These are phyloP conservation scores for Trichodelitschia bisporula DNA, from an alignment of 495 filamentous ascomycete genomes.

Conservation along the genomic window DNA sequence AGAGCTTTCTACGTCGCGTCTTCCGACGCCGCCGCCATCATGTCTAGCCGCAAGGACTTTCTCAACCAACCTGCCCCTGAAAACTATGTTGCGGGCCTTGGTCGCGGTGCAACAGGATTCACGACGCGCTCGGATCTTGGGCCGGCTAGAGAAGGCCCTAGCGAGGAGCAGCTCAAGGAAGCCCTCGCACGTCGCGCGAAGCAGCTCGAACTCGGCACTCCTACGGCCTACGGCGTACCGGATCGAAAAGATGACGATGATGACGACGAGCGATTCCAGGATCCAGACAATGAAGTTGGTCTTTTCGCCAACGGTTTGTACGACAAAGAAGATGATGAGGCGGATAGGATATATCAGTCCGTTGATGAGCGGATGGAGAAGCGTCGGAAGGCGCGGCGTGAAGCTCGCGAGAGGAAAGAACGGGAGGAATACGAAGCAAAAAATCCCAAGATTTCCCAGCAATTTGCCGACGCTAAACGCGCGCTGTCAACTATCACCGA, in stretches of 20 bases:
- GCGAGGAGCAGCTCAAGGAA: slow-evolving; percentile 95
- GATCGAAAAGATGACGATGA: slow-evolving; percentile 40
- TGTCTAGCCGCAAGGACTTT: slow-evolving; percentile 65
- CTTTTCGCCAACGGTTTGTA: slow-evolving; percentile 84
- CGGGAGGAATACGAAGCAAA: slow-evolving; percentile 84
- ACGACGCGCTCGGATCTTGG: slow-evolving; percentile 93
- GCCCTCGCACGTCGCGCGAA: slow-evolving; percentile 79
- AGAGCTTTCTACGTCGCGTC: no score
- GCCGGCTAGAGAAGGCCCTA: slow-evolving; percentile 86
- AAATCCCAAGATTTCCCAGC: slow-evolving; percentile 96
- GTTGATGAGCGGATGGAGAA: slow-evolving; percentile 94
- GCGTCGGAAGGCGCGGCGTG: slow-evolving; percentile 69
- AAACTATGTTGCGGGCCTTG: slow-evolving; percentile 95
- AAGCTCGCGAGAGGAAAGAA: slow-evolving; percentile 81
- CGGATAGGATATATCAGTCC: slow-evolving; percentile 80
- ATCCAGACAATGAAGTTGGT: slow-evolving; percentile 92
- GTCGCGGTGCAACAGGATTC: slow-evolving; percentile 93
- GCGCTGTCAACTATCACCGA: slow-evolving; percentile 70
- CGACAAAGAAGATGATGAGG: slow-evolving; percentile 91
- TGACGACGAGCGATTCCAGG: slow-evolving; percentile 72
- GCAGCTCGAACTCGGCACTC: slow-evolving; percentile 54
- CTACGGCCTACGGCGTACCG: slow-evolving; percentile 53
- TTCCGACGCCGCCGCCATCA: slow-evolving; percentile 16
- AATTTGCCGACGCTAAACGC: slow-evolving; percentile 89
- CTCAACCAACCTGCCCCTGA: slow-evolving; percentile 77